Evolutionary conservation across 2,329 filamentous ascomycete genomes (phyloP), one percentile per base, ranked within the genome.

Genomic region (Clathrospora elynae): DNA sequence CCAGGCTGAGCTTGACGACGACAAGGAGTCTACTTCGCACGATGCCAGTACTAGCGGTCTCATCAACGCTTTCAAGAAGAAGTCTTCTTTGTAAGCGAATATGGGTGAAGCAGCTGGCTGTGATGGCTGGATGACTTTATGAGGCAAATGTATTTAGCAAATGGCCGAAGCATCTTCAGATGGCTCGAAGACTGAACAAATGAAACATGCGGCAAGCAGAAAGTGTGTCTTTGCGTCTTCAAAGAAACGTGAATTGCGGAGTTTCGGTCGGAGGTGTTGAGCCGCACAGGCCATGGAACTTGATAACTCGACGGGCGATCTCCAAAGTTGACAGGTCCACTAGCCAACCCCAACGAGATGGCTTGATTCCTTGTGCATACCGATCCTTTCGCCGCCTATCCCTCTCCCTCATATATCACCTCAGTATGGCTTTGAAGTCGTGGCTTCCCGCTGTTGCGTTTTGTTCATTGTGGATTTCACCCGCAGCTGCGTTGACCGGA

Each of bases 41-140:
- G 93, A 99, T 71, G 77, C 83, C 51, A 93, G 88, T 62, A 99
- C 93, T 8, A 89, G 85, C 53, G 89, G 91, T 18, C 79, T 99
- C 57, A 90, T 99, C 72, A 86, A 86, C 48, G 89, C 88, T 7
- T 99, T 96, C 78, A 96, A 96, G 86, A 84, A 86, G 76, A 84
- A 81, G 79, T 73, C 80, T 39, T 73, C 61, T 42, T 61, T 64
- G 59, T 68, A 62, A 46, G 45, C 36, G 42, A 16, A 10, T 9
- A 31, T 25, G 13, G 23, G 18, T 8, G 32, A 18, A 13, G 14
- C 12, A 26, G 23, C 23, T 17, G n/a, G 22, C 30, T 42, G 26
- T 49, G 44, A 51, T 43, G 42, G 35, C 22, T 43, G 33, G 47
- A 53, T 29, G 51, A 48, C 22, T 35, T 45, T 35, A 51, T 42